These are phyloP conservation scores for Xylaria sp. DNA, from an alignment of 2,329 filamentous ascomycete species.

Conservation along the genomic window DNA sequence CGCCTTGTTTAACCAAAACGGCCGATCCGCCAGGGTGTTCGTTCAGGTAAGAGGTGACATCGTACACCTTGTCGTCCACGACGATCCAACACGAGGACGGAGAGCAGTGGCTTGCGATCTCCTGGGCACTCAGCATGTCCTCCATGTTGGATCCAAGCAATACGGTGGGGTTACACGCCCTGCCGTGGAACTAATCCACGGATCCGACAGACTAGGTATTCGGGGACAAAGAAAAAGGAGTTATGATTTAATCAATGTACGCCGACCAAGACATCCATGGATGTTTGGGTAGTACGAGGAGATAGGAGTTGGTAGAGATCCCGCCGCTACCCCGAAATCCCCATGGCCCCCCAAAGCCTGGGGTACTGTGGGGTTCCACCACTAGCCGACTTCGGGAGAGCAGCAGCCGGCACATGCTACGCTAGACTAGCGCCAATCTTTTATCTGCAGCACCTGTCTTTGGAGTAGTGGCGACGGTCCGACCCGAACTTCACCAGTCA, in stretches of 20 bases:
- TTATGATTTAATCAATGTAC: not conserved
- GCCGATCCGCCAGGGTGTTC: slow-evolving; percentile 42
- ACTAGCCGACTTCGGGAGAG: too few relatives aligned
- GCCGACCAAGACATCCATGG: too few relatives aligned
- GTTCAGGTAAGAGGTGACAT: slow-evolving; percentile 46
- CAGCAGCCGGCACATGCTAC: too few relatives aligned
- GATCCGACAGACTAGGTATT: not conserved
- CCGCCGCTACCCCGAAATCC: too few relatives aligned
- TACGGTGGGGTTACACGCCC: not conserved
- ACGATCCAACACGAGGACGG: slow-evolving; percentile 47
- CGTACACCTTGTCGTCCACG: slow-evolving; percentile 42
- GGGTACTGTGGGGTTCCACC: too few relatives aligned
- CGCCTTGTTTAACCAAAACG: slow-evolving; percentile 40
- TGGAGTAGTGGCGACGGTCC: too few relatives aligned
- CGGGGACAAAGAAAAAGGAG: not conserved
- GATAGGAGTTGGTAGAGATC: too few relatives aligned
- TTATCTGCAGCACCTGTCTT: too few relatives aligned
- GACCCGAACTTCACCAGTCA: too few relatives aligned
- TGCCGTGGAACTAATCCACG: not conserved
- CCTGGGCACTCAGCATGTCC: slow-evolving; percentile 38
- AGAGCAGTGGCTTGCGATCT: slow-evolving; percentile 44
- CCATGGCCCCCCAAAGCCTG: too few relatives aligned
- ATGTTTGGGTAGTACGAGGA: too few relatives aligned
- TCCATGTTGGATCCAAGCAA: not conserved
- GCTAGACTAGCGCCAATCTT: too few relatives aligned